These are phyloP conservation scores for Exophiala viscosa DNA, from an alignment of 2,329 filamentous ascomycete species.

Conservation along the genomic window DNA sequence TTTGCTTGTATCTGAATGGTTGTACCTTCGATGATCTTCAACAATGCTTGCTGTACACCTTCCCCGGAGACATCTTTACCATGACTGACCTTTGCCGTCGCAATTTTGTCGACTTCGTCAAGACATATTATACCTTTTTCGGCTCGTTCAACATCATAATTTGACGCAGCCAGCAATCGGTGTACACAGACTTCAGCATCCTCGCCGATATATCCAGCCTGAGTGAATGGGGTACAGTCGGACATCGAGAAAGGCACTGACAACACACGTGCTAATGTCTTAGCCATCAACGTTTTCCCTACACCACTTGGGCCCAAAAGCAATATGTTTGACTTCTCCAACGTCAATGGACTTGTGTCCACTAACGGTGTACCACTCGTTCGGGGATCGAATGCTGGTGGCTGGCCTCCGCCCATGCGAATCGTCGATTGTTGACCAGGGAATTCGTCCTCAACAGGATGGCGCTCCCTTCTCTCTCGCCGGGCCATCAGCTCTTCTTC, in stretches of 20 bases:
- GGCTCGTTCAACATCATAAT: constrained; percentile 78
- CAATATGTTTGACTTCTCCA: constrained; percentile 94
- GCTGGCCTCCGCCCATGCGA: constrained; percentile 32
- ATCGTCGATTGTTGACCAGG: constrained; percentile 58
- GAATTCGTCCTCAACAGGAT: constrained; percentile 74
- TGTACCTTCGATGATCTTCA: constrained; percentile 95
- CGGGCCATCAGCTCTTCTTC: constrained; percentile 70
- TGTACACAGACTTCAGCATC: constrained; percentile 97
- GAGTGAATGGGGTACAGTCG: constrained; percentile 92
- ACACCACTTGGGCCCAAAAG: constrained; percentile 89
- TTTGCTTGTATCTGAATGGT: constrained; percentile 91
- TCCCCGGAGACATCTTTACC: constrained; percentile 94
- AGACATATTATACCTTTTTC: constrained; percentile 93
- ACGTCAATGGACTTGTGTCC: constrained; percentile 61
- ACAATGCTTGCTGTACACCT: constrained; percentile 89
- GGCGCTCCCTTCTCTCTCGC: constrained; percentile 65
- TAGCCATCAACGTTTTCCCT: constrained; percentile 89
- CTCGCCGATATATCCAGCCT: constrained; percentile 95
- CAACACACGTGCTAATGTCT: constrained; percentile 86
- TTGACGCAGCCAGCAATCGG: constrained; percentile 79
- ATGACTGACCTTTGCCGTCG: constrained; percentile 78
- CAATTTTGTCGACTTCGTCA: constrained; percentile 97
- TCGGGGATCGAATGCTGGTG: constrained; percentile 27
- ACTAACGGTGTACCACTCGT: constrained; percentile 41
- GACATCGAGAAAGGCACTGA: constrained; percentile 94